phyloP scores from a whole-genome alignment of 176 grass and related monocot species.

The Bonia amplexicaulis region DNA sequence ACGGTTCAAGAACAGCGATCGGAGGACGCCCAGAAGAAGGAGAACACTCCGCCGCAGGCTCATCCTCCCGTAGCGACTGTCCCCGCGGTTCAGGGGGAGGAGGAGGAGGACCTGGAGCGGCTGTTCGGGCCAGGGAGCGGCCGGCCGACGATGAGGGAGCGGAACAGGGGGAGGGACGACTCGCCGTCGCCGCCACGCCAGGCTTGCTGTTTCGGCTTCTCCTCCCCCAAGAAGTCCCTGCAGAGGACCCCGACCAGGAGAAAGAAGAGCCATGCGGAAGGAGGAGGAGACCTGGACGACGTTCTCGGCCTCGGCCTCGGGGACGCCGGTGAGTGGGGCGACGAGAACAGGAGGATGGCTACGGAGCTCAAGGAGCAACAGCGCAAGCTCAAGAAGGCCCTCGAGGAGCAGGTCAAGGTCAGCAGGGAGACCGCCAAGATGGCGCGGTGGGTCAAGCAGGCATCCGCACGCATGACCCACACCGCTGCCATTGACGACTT shows the following conservation, averaged over 20 bases:
- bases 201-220: conserved; percentile 77
- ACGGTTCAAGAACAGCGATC: neutral
- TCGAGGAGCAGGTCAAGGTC: conserved; percentile 76
- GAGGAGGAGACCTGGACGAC: neutral
- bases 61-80: neutral
- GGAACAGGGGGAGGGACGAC: conserved; percentile 7
- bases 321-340: conserved; percentile 49
- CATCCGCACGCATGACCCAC: conserved; percentile 70
- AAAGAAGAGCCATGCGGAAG: conserved; percentile 28
- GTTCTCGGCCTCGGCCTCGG: conserved; percentile 21
- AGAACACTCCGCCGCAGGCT: neutral
- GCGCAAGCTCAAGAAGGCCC: conserved; percentile 67
- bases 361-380: conserved; percentile 66
- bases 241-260: neutral
- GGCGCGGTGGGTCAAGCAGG: conserved; percentile 59
- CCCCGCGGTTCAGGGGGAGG: neutral
- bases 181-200: conserved; percentile 31
- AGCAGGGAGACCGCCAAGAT: conserved; percentile 76
- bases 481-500: conserved; percentile 49
- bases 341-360: conserved; percentile 42
- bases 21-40: neutral
- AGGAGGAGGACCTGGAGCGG: conserved; percentile 27
- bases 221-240: conserved; percentile 57
- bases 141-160: conserved; percentile 29
- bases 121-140: conserved; percentile 34